These are phyloP conservation scores for Aspergillus neotritici DNA, from an alignment of 2,329 filamentous ascomycete species.

Conservation along the genomic window DNA sequence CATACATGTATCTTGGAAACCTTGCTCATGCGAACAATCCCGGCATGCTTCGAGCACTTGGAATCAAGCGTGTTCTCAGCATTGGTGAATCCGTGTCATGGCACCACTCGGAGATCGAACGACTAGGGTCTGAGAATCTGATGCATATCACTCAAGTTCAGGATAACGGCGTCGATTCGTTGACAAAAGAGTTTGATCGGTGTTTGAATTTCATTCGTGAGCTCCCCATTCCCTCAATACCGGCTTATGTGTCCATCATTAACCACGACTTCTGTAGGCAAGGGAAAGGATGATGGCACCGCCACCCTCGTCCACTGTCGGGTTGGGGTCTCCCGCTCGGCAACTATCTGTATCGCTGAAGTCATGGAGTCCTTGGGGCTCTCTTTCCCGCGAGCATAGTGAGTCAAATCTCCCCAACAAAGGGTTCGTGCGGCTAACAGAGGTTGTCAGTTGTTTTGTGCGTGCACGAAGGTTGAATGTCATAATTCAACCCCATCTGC, in stretches of 20 bases:
- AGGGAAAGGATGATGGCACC: constrained; percentile 67
- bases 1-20: constrained; percentile 96
- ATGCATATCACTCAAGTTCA: constrained; percentile 80
- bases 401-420: constrained; percentile 26
- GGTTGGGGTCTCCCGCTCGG: constrained; percentile 89
- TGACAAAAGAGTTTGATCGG: constrained; percentile 76
- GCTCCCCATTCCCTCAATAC: constrained; percentile 29
- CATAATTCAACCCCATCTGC: constrained; percentile 93
- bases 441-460: constrained; percentile 66
- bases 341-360: constrained; percentile 98
- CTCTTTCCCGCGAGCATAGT: constrained; percentile 86
- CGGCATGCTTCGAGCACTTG: constrained; percentile 68
- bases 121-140: constrained; percentile 73
- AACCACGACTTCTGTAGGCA: constrained; percentile 50
- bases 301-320: constrained; percentile 94
- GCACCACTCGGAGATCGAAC: constrained; percentile 62
- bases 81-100: constrained; percentile 86
- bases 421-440: constrained; percentile 1
- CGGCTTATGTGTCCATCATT: not conserved
- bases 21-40: constrained; percentile 91
- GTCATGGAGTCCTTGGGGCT: constrained; percentile 79
- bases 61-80: constrained; percentile 81
- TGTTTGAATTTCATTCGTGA: constrained; percentile 90
- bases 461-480: constrained; percentile 88
- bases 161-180: constrained; percentile 91